Conservation (phyloP, 2,329 filamentous ascomycete species). For the Cryphonectria nitschkei region DNA sequence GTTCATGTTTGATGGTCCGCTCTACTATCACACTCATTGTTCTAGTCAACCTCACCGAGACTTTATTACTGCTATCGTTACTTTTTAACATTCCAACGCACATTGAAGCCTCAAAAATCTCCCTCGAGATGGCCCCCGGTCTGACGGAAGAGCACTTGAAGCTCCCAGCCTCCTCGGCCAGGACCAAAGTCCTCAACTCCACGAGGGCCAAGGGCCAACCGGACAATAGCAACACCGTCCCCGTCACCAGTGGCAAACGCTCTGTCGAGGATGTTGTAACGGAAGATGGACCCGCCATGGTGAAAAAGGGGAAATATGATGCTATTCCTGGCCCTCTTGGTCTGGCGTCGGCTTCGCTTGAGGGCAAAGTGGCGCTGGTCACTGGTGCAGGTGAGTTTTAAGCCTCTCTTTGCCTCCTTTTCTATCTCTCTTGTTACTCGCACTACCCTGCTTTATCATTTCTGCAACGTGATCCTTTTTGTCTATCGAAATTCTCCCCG, state of each 20-base stretch:
- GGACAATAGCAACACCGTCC: neutral
- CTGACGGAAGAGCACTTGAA: conserved; percentile 22
- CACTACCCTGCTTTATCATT: neutral
- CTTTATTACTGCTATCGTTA: neutral
- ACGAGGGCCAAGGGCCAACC: neutral
- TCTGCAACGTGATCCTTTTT: neutral
- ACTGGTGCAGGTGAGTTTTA: conserved; percentile 43
- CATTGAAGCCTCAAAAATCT: too few species aligned
- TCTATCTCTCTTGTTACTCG: neutral
- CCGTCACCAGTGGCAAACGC: conserved; percentile 23
- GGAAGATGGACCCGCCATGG: conserved; percentile 24
- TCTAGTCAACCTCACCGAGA: neutral
- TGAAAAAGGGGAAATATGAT: conserved; percentile 40
- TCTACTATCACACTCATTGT: neutral
- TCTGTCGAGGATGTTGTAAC: conserved; percentile 26
- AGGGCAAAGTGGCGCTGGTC: conserved; percentile 44
- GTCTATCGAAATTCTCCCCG: neutral
- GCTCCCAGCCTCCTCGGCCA: conserved; percentile 4
- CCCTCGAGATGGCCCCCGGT: conserved; percentile 21
- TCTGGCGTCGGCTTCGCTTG: conserved; percentile 43
- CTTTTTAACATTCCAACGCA: neutral
- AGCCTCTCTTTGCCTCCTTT: neutral
- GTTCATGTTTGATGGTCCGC: neutral
- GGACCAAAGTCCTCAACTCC: neutral
- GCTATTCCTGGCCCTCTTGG: conserved; percentile 44